phyloP scores from a whole-genome alignment of 169 alveolate genomes.

The Condylostoma magnum region DNA sequence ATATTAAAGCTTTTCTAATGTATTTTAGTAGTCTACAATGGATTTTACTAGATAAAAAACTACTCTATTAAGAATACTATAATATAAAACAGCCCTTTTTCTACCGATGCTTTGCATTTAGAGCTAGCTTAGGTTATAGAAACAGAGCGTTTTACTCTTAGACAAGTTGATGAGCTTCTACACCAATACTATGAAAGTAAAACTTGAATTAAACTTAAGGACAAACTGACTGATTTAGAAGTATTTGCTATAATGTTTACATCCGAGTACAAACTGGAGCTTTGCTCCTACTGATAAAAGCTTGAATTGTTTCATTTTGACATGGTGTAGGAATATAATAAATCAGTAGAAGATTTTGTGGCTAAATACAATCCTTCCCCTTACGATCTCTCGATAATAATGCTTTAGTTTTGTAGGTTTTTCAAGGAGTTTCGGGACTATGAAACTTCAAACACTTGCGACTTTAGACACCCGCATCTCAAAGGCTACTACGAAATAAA shows the following conservation, averaged over 20 bases:
- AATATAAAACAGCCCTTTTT: neutral
- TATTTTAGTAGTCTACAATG: neutral
- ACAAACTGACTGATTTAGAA: neutral
- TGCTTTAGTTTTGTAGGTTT: conserved; percentile 11
- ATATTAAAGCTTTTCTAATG: neutral
- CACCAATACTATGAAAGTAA: conserved; percentile 5
- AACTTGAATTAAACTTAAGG: conserved; percentile 3
- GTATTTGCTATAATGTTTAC: conserved; percentile 10
- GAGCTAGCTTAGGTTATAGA: neutral
- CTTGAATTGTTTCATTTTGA: neutral
- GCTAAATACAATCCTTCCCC: neutral
- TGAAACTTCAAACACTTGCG: neutral
- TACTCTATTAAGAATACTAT: neutral
- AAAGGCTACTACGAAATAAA: neutral
- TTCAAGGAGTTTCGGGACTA: conserved; percentile 21
- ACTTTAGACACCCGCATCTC: conserved; percentile 17
- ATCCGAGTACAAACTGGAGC: neutral
- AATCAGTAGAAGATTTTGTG: conserved; percentile 1
- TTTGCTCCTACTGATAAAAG: neutral
- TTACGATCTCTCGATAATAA: conserved; percentile 8
- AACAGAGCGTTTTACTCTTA: neutral
- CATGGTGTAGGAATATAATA: conserved; percentile 23
- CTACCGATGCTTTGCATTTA: neutral
- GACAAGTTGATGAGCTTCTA: neutral
- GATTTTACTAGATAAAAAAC: neutral